phyloP scores from a whole-genome alignment of 2,329 filamentous ascomycete genomes.

The Alternaria ethzedia region DNA sequence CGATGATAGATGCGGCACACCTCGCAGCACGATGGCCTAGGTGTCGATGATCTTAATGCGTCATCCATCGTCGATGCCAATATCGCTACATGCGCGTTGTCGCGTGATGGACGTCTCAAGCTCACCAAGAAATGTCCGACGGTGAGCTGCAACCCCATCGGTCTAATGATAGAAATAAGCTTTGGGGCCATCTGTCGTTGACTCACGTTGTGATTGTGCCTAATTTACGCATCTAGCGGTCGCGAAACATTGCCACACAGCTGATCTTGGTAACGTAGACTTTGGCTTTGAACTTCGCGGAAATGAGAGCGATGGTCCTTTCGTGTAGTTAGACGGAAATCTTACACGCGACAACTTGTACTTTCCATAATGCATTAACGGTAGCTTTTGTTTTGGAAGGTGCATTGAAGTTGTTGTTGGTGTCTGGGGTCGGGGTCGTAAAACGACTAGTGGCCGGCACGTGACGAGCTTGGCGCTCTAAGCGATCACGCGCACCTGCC shows the following conservation, averaged over 20 bases:
- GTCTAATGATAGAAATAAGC: neutral
- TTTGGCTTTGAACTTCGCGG: neutral
- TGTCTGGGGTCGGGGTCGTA: neutral
- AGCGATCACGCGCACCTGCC: constrained; percentile 16
- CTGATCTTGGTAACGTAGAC: neutral
- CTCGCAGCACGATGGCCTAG: neutral
- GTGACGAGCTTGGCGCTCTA: constrained; percentile 12
- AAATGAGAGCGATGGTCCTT: too few relatives aligned
- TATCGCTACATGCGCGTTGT: neutral
- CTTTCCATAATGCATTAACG: neutral
- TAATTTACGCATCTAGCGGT: neutral
- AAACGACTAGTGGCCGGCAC: constrained; percentile 9
- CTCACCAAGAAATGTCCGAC: neutral
- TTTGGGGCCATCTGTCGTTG: neutral
- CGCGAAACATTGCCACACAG: neutral
- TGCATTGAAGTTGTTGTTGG: neutral
- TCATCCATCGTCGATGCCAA: neutral
- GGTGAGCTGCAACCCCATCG: neutral
- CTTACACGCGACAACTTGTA: too few relatives aligned
- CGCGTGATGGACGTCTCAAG: neutral
- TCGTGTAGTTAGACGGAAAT: too few relatives aligned
- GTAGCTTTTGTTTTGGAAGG: neutral
- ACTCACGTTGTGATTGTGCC: neutral
- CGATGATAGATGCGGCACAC: neutral
- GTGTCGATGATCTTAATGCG: neutral